Evolutionary conservation across 2,329 filamentous ascomycete genomes (phyloP).

Genomic region (Aureobasidium sp.): DNA sequence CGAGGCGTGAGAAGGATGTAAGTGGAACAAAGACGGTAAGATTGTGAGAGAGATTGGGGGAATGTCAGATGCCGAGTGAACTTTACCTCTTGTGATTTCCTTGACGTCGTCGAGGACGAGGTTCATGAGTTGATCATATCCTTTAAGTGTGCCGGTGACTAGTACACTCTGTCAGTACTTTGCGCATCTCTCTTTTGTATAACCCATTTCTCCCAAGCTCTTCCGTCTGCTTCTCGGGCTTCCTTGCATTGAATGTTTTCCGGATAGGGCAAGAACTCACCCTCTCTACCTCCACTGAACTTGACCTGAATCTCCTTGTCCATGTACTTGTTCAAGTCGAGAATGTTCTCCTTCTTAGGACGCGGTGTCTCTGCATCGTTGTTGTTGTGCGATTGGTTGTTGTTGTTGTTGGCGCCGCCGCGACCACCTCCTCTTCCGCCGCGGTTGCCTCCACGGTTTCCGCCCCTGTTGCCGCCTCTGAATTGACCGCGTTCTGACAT

Average conservation of each 20-base stretch:
- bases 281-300: conserved; percentile 90
- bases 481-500: conserved; percentile 52
- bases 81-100: conserved; percentile 75
- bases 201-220: not conserved
- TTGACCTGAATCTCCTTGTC: conserved; percentile 93
- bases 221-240: not conserved
- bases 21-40: not conserved
- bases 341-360: conserved; percentile 97
- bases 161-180: conserved; percentile 5
- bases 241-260: not conserved
- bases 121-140: conserved; percentile 97
- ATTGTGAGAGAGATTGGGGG: not conserved
- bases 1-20: conserved; percentile 26
- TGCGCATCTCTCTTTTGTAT: not conserved
- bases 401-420: conserved; percentile 21
- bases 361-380: conserved; percentile 31
- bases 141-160: conserved; percentile 87
- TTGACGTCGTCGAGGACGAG: conserved; percentile 90
- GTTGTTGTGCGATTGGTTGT: conserved; percentile 20
- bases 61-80: not conserved
- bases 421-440: conserved; percentile 27
- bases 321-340: conserved; percentile 93
- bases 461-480: conserved; percentile 38
- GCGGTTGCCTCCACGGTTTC: conserved; percentile 35
- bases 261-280: conserved; percentile 37